Evolutionary conservation across 225 moss, liverwort and hornwort genomes (phyloP), one percentile per base, ranked within the genome.

Genomic region (Physcomitrellopsis africana): DNA sequence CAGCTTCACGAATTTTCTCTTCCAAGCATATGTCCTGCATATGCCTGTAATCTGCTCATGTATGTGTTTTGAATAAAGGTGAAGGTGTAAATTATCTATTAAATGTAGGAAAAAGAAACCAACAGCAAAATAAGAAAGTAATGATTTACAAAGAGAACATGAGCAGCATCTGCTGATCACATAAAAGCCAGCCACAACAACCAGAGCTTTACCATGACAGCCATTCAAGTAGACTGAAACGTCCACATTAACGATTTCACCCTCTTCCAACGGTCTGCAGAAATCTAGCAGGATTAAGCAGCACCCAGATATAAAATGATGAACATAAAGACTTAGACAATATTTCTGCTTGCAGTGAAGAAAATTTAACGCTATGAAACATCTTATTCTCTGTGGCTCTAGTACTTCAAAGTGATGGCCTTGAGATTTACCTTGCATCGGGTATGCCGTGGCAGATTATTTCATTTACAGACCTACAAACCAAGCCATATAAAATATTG

Each of bases 401-500:
- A 71, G 18, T 60, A 22, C 70, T 37, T 48, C 52, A 71, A 51
- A 23, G 44, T 32, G 5, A 37, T 2, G 5, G 32, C 32, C 7
- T 69, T 67, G 27, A 52, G 27, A 8, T 68, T 85, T 71, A 94
- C 96, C 96, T 97, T 84, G 97, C 80, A 83, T 99, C 97, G 72
- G 97, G 97, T 68, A 95, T 90, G 60, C 97, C 97, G 74, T 99
- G 97, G 86, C 97, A 95, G 72, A 99, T 89, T 41, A 92, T 77
- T 80, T 99, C 97, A 65, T 95, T 99, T 70, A 93, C 94, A 71
- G 97, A 99, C 83, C 96, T 96, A 90, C 75, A 70, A 77, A 42
- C 16, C 55, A 74, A 74, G 73, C 51, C 72, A 81, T n/a, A 43
- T 43, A 76, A 74, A 15, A 51, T 65, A 51, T n/a, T 82, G n/a